A percentile compares a stretch with the other conserved stretches of the same genome.
These are phyloP conservation scores for Mimosa bimucronata DNA, from an alignment of 306 rosid genomes.

Conservation along the genomic window DNA sequence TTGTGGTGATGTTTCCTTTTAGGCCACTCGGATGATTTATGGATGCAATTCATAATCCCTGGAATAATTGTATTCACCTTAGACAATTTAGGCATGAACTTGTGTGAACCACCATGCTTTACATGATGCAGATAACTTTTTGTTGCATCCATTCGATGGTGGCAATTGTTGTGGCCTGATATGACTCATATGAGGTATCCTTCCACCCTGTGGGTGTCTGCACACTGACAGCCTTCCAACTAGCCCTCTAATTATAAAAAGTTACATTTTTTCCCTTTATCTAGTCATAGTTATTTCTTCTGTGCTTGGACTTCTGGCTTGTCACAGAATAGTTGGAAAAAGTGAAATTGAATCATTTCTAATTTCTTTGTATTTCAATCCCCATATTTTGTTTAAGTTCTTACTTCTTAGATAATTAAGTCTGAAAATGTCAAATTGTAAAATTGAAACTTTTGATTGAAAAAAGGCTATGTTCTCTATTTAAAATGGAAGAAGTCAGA, in stretches of 20 bases:
- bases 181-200: constrained; percentile 38
- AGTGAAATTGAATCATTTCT: constrained; percentile 19
- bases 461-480: constrained; percentile 11
- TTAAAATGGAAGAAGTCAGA: constrained; percentile 19
- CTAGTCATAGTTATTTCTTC: constrained; percentile 32
- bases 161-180: constrained; percentile 43
- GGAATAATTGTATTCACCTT: constrained; percentile 13
- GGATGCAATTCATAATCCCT: constrained; percentile 27
- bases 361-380: constrained; percentile 23
- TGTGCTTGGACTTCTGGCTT: constrained; percentile 21
- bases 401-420: not conserved
- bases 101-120: constrained; percentile 37
- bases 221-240: constrained; percentile 32
- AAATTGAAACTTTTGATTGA: not conserved
- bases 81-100: constrained; percentile 35
- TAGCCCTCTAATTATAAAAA: constrained; percentile 26
- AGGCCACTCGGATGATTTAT: constrained; percentile 26
- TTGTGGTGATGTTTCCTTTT: constrained; percentile 26
- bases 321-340: constrained; percentile 14
- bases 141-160: constrained; percentile 47
- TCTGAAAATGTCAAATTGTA: constrained; percentile 20
- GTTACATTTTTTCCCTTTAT: constrained; percentile 5
- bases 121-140: constrained; percentile 43
- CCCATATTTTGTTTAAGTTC: not conserved
- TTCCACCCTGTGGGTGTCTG: constrained; percentile 40